Base-by-base conservation (phyloP, 108 stramenopile species). In the Nannochloropsis oceanica region DNA sequence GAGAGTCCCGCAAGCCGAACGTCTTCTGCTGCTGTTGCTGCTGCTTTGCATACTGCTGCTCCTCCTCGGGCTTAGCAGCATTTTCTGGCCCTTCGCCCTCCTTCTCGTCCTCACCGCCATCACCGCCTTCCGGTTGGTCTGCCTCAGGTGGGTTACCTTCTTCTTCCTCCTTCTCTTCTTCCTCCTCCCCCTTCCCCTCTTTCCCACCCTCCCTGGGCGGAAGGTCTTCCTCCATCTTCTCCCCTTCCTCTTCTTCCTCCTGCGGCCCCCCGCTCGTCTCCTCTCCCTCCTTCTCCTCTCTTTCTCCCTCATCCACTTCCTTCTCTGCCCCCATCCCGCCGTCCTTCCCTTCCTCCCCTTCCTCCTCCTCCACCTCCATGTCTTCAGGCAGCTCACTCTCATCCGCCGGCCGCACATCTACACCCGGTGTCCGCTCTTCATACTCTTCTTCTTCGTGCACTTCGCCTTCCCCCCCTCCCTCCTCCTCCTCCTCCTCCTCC, bases 241-340 rank as follows among this genome's bases (percentile, higher is more conserved):
- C 87, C 0, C 84, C 86, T 42, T 92, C 89, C 18, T 87, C 85
- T 43, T 89, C 91, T 79, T 93, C 91, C 12, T 93, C 83, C 24
- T 91, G 85, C 42, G 92, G 83, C 43, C 90, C 92, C 25, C 92
- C 89, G n/a, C 59, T 73, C 1, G 59, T n/a, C 24, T 89, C 86
- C 27, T 92, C 90, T 44, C 92, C 92, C 24, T 91, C 89, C 79
- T 82, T 91, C n/a, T 88, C 84, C n/a, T 90, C 87, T 3, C 90
- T 88, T 8, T 92, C 86, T 18, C 82, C 88, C 25, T 86, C 90
- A 42, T 93, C 86, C 0, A 93, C 93, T 25, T 93, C 90, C 22
- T 93, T 92, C 11, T 81, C 85, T 79, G 93, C 94, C 25, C 91
- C 90, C 24, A 94, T 96, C 84, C 93, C 95, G 44, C 94, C 94